A percentile compares a stretch with the other conserved stretches of the same genome.
These are phyloP conservation scores for Barnettozyma salicaria DNA, from an alignment of 805 yeast species.

Conservation along the genomic window DNA sequence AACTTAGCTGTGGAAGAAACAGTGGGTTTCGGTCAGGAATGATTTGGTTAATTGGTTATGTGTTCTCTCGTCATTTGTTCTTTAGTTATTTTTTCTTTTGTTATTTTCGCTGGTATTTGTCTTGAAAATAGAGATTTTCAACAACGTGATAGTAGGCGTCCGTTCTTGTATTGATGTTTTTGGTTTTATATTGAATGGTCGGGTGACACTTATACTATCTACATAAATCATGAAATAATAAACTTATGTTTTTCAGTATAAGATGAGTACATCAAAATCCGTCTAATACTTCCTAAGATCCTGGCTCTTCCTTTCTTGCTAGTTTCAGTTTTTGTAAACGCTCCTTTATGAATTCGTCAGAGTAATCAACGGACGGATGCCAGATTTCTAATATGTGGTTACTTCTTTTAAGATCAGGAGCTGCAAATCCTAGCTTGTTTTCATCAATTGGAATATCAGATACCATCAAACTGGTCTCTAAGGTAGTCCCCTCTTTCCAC, in stretches of 20 bases:
- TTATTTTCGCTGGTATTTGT: background rate
- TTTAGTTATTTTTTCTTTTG: background rate
- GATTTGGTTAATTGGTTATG: slow-evolving; percentile 3
- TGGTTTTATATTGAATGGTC: no score
- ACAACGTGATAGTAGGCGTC: no score
- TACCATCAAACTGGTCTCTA: no score
- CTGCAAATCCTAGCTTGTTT: background rate
- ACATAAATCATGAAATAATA: no score
- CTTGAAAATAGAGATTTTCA: background rate
- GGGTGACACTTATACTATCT: no score
- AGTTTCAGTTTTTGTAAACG: background rate
- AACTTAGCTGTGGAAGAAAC: slow-evolving; percentile 98
- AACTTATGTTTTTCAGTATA: no score
- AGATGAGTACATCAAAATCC: background rate
- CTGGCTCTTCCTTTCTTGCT: background rate
- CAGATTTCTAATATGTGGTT: slow-evolving; percentile 1
- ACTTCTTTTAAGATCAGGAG: slow-evolving; percentile 1
- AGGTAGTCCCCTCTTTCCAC: no score
- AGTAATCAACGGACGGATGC: slow-evolving; percentile 1
- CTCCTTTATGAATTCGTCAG: slow-evolving; percentile 1
- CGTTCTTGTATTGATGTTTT: no score
- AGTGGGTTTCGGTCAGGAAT: slow-evolving; percentile 98
- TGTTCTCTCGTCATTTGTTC: background rate
- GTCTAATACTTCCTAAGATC: background rate
- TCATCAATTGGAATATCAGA: background rate